phyloP scores from a whole-genome alignment of 345 rosid genomes.

The Pugionium dolabratum region DNA sequence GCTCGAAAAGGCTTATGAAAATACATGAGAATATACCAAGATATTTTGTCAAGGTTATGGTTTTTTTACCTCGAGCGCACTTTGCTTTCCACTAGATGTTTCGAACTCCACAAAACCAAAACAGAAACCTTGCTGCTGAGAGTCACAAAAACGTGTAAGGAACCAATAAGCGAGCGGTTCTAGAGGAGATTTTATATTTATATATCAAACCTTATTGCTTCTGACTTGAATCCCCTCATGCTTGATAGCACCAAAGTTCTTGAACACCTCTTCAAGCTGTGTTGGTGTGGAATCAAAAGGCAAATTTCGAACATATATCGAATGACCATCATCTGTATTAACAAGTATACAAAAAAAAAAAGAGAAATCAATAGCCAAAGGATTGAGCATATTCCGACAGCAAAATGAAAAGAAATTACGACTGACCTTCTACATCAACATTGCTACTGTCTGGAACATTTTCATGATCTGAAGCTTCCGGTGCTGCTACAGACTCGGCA shows the following conservation, averaged over 20 bases:
- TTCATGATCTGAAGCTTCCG: conserved; percentile 29
- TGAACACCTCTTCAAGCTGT: conserved; percentile 64
- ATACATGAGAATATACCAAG: not conserved
- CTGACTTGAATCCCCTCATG: conserved; percentile 69
- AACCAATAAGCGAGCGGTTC: conserved; percentile 10
- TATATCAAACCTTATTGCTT: conserved; percentile 60
- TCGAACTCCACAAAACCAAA: conserved; percentile 78
- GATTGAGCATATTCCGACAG: conserved; percentile 11
- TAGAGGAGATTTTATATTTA: not conserved
- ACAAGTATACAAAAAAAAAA: not conserved
- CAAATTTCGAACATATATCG: conserved; percentile 66
- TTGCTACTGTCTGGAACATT: conserved; percentile 46
- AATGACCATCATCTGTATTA: conserved; percentile 59
- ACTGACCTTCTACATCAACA: conserved; percentile 58
- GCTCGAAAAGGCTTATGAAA: not conserved
- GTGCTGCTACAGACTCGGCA: conserved; percentile 38
- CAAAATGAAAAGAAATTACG: not conserved
- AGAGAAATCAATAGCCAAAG: not conserved
- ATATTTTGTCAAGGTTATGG: not conserved
- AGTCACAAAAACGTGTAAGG: conserved; percentile 21
- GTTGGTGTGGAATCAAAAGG: conserved; percentile 47
- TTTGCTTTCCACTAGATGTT: conserved; percentile 51
- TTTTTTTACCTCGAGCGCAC: conserved; percentile 57
- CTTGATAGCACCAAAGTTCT: conserved; percentile 74
- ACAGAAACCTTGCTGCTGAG: conserved; percentile 69